Base-by-base conservation (phyloP, 1,139 yeast species). In the Hansenula sp. region DNA sequence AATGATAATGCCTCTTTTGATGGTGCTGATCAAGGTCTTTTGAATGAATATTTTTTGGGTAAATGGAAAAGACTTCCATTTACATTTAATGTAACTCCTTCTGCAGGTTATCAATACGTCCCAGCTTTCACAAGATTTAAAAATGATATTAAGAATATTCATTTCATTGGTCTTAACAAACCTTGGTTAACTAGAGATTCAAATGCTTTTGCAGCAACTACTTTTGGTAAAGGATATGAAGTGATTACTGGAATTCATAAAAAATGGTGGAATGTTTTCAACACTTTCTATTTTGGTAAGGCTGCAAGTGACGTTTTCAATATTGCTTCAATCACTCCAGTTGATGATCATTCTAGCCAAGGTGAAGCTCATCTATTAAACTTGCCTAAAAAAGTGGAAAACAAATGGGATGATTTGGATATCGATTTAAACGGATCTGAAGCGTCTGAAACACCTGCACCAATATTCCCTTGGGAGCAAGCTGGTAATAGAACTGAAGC, bases 11-110 rank as follows among this genome's bases (percentile, higher is more conserved):
- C 72, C n/a, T 77, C 90, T 1, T 86, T 88, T 56, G 97, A 90
- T 62, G 96, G 96, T 37, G 95, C 96, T 4, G 97, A 90, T 62
- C 97, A 90, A 62, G 97, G 97, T 17, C 68, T 90, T 36, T 68
- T 90, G 50, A 90, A 90, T 61, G 87, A 85, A 58, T 84, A 75
- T 57, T 88, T 88, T 58, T 77, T 77, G 43, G 60, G 55, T 6
- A 47, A 45, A 35, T 82, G 97, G 97, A 62, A 69, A 28, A 72
- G 78, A 39, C 62, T 90, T 37, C 90, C 97, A 1, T 90, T 89
- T 55, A 62, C 77, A 41, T 89, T 80, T 68, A 90, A 90, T 53
- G 95, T 89, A 24, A 89, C 96, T 0, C 86, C 94, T 2, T 75
- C 81, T 31, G 66, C 78, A 18, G 80, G 82, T 37, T 90, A 90